Base-by-base conservation (phyloP, 163 green algal genomes). In the Picocystis sp. region DNA sequence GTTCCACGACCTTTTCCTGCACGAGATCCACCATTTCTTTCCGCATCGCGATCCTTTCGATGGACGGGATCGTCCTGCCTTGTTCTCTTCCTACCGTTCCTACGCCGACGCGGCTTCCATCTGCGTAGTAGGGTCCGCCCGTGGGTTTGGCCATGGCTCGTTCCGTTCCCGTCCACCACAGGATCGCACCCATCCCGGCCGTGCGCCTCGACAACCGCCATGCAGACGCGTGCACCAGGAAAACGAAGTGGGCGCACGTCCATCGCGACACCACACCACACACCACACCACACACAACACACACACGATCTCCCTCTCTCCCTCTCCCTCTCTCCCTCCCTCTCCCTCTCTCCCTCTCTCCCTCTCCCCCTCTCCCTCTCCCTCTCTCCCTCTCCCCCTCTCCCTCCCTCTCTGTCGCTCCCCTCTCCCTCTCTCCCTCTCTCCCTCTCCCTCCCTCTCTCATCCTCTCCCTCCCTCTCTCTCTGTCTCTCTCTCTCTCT, bases 401-500 rank as follows among this genome's bases (percentile, higher is more conserved):
- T 45, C 25, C 41, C 52, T 19, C 17, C 17, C 17, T 19, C 17
- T 19, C 17, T 43, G 41, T 45, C 52, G 42, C 33, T 43, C 52
- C 29, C 25, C 41, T 54, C 52, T 58, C 52, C 22, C 12, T 17
- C 52, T 58, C 52, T 54, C 41, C 1, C 14, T 22, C 41, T 14
- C 29, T 22, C n/a, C 14, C 49, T 47, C 14, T 43, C 49, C 43
- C 22, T 19, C 25, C 41, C 25, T 45, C 52, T 15, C 33, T 43
- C 25, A 42, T 43, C 41, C 52, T 43, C 52, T 19, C 29, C 41
- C 52, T 43, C 52, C 35, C 25, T 43, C 52, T 43, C 53, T 48
- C 35, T 42, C 53, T 29, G 8, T 48, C 53, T 46, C 35, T 43
- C 52, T 45, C 25, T 43, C 53, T 46, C 35, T 48, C 53, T 46